Evolutionary conservation across 371 early-diverging fungal species (phyloP).

Genomic region (Lichtheimia hyalospora): DNA sequence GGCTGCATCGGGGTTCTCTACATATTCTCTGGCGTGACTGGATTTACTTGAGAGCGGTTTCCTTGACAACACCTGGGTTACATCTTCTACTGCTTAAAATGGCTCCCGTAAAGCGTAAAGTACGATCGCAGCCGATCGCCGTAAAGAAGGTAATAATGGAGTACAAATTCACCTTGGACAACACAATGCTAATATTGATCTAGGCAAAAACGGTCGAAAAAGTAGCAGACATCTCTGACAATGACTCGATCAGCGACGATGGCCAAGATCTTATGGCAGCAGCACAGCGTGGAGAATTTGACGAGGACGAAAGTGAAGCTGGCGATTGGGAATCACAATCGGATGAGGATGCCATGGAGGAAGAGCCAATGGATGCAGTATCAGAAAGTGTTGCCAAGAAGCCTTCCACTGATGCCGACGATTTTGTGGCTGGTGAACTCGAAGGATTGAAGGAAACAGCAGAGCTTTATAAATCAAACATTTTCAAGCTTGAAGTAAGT

Average conservation of each 20-base stretch:
- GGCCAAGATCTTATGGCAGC: slow-evolving; percentile 28
- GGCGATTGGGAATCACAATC: slow-evolving; percentile 46
- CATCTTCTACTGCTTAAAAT: no score
- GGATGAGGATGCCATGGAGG: slow-evolving; percentile 48
- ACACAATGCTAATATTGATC: not conserved
- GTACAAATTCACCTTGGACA: not conserved
- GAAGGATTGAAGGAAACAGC: slow-evolving; percentile 80
- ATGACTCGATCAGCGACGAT: slow-evolving; percentile 23
- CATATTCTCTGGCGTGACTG: no score
- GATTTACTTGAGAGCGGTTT: no score
- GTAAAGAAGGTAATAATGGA: not conserved
- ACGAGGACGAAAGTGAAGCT: slow-evolving; percentile 37
- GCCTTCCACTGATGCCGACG: slow-evolving; percentile 24
- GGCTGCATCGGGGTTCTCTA: no score
- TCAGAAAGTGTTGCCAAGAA: slow-evolving; percentile 40
- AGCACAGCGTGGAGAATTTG: slow-evolving; percentile 26
- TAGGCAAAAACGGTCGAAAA: slow-evolving; percentile 7
- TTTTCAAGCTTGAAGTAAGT: slow-evolving; percentile 83
- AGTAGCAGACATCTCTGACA: not conserved
- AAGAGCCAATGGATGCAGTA: slow-evolving; percentile 24
- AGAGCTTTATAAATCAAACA: slow-evolving; percentile 86
- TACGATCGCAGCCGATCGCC: slow-evolving; percentile 3
- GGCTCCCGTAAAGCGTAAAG: not conserved
- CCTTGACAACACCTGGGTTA: no score
- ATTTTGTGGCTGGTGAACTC: slow-evolving; percentile 81